Evolutionary conservation across 2,329 filamentous ascomycete species (phyloP).

Genomic region (Aureobasidium sp.): DNA sequence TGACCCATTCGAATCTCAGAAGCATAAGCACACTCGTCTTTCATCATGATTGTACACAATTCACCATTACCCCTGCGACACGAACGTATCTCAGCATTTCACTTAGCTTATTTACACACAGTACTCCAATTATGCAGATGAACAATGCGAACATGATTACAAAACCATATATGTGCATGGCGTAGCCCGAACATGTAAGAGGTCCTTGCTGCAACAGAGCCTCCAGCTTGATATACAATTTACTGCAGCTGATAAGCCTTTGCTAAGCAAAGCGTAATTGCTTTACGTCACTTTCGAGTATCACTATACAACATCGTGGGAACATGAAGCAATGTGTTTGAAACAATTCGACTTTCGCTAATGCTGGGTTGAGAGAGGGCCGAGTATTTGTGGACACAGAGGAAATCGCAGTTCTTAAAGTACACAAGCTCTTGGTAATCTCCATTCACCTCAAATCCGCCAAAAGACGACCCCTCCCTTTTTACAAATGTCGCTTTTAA

Average conservation of each 20-base stretch:
- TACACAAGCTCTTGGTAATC: conserved; percentile 14
- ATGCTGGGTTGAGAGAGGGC: not conserved
- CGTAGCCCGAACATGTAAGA: not conserved
- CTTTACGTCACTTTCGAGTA: not conserved
- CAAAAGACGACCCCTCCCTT: conserved; percentile 14
- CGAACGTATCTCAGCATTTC: not conserved
- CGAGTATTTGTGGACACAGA: conserved; percentile 11
- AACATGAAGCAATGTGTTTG: not conserved
- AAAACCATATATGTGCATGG: not conserved
- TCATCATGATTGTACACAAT: not conserved
- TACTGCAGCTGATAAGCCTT: not conserved
- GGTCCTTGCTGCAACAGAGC: not conserved
- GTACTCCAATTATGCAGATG: not conserved
- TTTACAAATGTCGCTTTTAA: conserved; percentile 15
- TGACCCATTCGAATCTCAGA: too few relatives aligned
- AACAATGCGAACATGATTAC: not conserved
- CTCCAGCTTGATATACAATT: not conserved
- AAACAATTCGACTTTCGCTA: conserved; percentile 1
- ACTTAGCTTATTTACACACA: not conserved
- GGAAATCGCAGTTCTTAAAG: conserved; percentile 15
- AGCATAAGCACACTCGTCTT: too few relatives aligned
- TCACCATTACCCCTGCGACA: not conserved
- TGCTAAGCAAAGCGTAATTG: not conserved
- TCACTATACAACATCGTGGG: not conserved
- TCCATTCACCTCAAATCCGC: conserved; percentile 12